Percentiles rank a stretch among this genome's conserved stretches.
Conservation (phyloP, 2,329 filamentous ascomycete species). For the Akanthomyces lecanii region DNA sequence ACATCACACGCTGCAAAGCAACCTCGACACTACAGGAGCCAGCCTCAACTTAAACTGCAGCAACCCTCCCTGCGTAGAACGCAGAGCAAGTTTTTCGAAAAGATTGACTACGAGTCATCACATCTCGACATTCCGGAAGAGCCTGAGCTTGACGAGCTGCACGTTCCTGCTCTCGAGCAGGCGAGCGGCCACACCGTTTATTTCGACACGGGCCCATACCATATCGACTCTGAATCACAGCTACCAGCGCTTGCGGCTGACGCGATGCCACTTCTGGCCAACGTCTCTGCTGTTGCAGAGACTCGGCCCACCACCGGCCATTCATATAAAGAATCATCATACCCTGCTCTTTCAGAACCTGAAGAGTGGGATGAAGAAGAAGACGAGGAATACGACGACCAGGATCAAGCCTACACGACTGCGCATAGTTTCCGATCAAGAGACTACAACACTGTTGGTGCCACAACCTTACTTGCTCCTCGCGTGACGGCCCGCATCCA, state of each 20-base stretch:
- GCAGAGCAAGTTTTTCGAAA: conserved; percentile 38
- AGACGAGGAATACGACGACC: conserved; percentile 61
- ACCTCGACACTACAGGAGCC: conserved; percentile 50
- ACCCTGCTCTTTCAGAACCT: conserved; percentile 34
- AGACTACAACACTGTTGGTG: conserved; percentile 49
- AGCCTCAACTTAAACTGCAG: conserved; percentile 46
- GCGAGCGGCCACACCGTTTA: conserved; percentile 25
- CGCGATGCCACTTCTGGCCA: not conserved
- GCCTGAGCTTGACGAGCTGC: conserved; percentile 11
- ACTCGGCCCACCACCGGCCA: conserved; percentile 7
- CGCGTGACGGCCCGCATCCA: conserved; percentile 63
- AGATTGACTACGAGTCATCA: conserved; percentile 19
- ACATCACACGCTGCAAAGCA: conserved; percentile 26
- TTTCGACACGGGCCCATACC: conserved; percentile 26
- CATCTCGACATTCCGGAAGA: conserved; percentile 18
- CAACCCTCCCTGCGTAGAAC: conserved; percentile 39
- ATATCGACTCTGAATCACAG: conserved; percentile 24
- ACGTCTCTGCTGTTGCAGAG: not conserved
- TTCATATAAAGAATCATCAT: conserved; percentile 11
- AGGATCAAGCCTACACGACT: conserved; percentile 67
- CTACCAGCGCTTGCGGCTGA: conserved; percentile 12
- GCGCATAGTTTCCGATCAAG: conserved; percentile 72
- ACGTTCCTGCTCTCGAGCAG: conserved; percentile 19
- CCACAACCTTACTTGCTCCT: conserved; percentile 64
- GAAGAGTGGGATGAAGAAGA: conserved; percentile 80